Evolutionary conservation across 306 rosid species (phyloP), one percentile per base, ranked within the genome.

Genomic region (Rubus parviflorus): DNA sequence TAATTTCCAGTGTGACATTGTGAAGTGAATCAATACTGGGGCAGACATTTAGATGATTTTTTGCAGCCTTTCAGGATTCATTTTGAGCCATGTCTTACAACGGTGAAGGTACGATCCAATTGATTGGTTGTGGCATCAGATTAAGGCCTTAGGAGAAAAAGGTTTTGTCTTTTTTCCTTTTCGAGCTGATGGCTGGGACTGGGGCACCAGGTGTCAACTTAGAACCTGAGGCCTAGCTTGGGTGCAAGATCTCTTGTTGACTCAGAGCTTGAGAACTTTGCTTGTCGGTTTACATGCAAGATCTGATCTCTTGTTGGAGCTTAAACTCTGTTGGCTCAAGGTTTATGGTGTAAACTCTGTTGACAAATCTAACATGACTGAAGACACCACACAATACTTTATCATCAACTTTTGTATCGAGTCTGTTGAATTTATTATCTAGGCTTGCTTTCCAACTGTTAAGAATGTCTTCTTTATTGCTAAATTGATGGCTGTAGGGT

Each of bases 401-500:
- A 23, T 25, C 16, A 3, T 45, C 43, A 68, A 25, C 14, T 47
- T 47, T 8, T 47, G 11, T 22, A 30, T 25, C 4, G 42, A 25
- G 22, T 13, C 46, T 49, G 16, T 70, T 70, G 40, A 30, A 14
- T 61, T 75, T 15, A 40, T 61, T 51, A 42, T 72, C 62, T 68
- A 82, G 61, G 62, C 75, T 49, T 10, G 30, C 70, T 73, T 75
- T 47, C 61, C 57, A 63, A 51, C 0, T 46, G 15, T 67, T 73
- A 22, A 49, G 20, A 42, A 13, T 69, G 51, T 19, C 66, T 62
- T 15, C 45, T 75, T 68, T 67, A 83, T 79, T 72, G 65, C 69
- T 70, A 78, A 77, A 80, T 81, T 81, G 57, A 73, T 81, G 80
- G 57, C 37, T 78, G 84, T 71, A 96, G 99, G 99, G 99, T 7